These are phyloP conservation scores for Bertia moriformis DNA, from an alignment of 2,329 filamentous ascomycete species.

Conservation along the genomic window DNA sequence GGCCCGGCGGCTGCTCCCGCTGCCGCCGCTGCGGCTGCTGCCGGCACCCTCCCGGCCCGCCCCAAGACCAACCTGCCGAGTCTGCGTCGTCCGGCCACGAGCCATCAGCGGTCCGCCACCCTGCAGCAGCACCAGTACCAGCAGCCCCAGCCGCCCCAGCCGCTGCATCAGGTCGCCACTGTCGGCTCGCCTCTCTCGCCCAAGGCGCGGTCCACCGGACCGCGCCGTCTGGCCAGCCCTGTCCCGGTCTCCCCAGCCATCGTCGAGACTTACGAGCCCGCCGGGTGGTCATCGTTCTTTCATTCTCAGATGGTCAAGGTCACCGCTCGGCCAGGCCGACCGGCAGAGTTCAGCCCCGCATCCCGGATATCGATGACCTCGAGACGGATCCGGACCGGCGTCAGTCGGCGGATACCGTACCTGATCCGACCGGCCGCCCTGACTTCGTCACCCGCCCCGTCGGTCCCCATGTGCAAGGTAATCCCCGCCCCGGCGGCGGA, in stretches of 20 bases:
- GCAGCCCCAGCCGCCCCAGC: conserved; percentile 6
- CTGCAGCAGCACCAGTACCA: conserved; percentile 39
- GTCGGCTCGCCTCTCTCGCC: conserved; percentile 14
- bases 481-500: too few species aligned
- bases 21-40: too few species aligned
- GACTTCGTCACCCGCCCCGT: conserved; percentile 2
- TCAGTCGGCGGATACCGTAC: neutral
- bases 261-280: conserved; percentile 5
- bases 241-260: conserved; percentile 4
- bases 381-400: neutral
- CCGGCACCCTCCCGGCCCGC: too few species aligned
- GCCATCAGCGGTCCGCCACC: conserved; percentile 62
- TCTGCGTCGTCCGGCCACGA: conserved; percentile 62
- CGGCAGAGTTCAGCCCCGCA: neutral
- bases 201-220: conserved; percentile 15
- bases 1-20: conserved; percentile 24
- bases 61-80: conserved; percentile 48
- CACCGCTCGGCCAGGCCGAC: conserved; percentile 8
- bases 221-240: conserved; percentile 8
- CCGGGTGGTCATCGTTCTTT: conserved; percentile 41
- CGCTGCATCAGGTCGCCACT: conserved; percentile 6
- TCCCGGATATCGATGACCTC: neutral
- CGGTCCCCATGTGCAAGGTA: neutral
- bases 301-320: conserved; percentile 23
- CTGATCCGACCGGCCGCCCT: conserved; percentile 10